These are phyloP conservation scores for Potentilla sterilis DNA, from an alignment of 306 rosid genomes.

Conservation along the genomic window DNA sequence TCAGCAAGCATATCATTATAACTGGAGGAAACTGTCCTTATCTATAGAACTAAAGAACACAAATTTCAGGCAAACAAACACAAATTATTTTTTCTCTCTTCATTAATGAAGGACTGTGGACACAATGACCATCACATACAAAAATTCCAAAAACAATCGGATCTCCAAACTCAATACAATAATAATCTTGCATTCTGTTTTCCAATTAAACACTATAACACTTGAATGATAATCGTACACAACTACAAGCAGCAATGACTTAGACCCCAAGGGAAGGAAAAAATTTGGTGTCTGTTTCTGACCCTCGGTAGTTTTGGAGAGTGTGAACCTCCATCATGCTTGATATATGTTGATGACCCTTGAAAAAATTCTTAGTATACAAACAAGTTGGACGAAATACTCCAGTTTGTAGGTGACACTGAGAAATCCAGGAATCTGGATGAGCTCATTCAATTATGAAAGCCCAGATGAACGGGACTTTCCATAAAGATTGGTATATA, in stretches of 20 bases:
- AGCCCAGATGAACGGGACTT: constrained; percentile 38
- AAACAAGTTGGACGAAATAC: constrained; percentile 3
- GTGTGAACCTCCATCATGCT: not conserved
- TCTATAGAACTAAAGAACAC: not conserved
- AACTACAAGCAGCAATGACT: not conserved
- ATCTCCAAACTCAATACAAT: constrained; percentile 19
- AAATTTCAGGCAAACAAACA: not conserved
- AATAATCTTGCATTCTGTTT: not conserved
- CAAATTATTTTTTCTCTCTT: not conserved
- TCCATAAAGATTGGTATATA: constrained; percentile 72
- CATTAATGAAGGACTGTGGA: constrained; percentile 3
- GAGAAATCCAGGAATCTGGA: constrained; percentile 9
- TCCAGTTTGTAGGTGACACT: not conserved
- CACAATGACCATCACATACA: constrained; percentile 20
- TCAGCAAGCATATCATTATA: not conserved
- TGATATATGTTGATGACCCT: not conserved
- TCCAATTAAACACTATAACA: not conserved
- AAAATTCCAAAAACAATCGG: constrained; percentile 7
- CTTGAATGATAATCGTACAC: constrained; percentile 10
- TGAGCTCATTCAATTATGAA: constrained; percentile 8
- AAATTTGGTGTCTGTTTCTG: constrained; percentile 15
- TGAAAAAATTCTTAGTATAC: not conserved
- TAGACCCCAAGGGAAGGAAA: not conserved
- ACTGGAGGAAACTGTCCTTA: not conserved
- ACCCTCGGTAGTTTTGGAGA: constrained; percentile 5